phyloP scores from a whole-genome alignment of 371 early-diverging fungal genomes.

The Rhizomucor pusillus region DNA sequence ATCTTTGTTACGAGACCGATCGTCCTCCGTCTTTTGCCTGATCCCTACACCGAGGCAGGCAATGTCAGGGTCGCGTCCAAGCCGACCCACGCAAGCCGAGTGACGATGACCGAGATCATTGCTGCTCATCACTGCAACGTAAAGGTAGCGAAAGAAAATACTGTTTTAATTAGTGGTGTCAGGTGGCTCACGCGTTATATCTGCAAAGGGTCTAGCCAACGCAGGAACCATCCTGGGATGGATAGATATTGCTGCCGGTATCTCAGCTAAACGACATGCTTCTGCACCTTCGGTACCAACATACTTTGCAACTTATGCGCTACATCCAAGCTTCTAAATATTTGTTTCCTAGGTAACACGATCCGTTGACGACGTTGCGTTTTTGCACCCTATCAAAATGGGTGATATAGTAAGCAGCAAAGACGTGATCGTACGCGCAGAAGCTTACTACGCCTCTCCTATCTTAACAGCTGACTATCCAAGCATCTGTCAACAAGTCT shows the following conservation, averaged over 20 bases:
- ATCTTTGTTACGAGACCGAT: conserved; percentile 33
- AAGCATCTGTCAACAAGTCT: conserved; percentile 66
- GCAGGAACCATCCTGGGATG: conserved; percentile 66
- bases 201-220: conserved; percentile 45
- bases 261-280: conserved; percentile 68
- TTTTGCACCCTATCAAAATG: conserved; percentile 62
- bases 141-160: conserved; percentile 20
- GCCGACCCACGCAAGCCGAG: conserved; percentile 34
- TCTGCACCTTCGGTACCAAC: conserved; percentile 48
- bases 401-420: conserved; percentile 57
- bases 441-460: too few species aligned
- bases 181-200: neutral
- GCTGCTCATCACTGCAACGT: conserved; percentile 45
- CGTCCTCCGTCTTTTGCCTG: conserved; percentile 35
- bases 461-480: conserved; percentile 56
- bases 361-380: conserved; percentile 69
- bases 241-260: conserved; percentile 76
- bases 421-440: too few species aligned
- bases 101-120: conserved; percentile 56
- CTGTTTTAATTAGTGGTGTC: neutral
- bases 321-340: neutral
- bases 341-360: conserved; percentile 51
- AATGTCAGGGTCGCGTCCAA: conserved; percentile 36
- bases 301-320: neutral
- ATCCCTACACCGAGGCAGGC: conserved; percentile 44